These are phyloP conservation scores for Scenedesmus sp. DNA, from an alignment of 163 green algal species.

Conservation along the genomic window DNA sequence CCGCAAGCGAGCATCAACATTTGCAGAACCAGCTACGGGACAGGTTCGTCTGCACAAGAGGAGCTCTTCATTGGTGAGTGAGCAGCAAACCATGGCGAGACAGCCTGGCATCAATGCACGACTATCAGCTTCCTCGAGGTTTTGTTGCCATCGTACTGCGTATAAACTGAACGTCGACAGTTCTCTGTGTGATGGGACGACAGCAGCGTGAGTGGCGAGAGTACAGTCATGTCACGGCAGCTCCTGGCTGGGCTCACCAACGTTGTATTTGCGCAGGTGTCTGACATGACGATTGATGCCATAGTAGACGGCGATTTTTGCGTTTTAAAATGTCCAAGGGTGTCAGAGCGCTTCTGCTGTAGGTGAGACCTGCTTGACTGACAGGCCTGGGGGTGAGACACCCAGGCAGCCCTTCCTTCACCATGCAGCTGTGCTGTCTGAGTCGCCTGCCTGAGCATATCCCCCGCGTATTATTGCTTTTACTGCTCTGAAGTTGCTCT, in stretches of 20 bases:
- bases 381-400: neutral
- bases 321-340: neutral
- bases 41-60: neutral
- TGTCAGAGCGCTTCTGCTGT: neutral
- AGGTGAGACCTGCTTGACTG: neutral
- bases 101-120: neutral
- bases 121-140: neutral
- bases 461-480: neutral
- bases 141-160: neutral
- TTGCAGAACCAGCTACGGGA: neutral
- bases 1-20: neutral
- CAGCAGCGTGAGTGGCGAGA: neutral
- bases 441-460: neutral
- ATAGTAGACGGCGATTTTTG: neutral
- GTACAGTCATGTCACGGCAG: slow-evolving; percentile 12
- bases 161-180: no score
- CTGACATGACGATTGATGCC: neutral
- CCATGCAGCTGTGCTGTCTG: neutral
- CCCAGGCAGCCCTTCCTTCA: neutral
- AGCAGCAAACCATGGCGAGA: neutral
- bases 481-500: neutral
- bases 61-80: neutral
- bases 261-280: neutral
- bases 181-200: no score
- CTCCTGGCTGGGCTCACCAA: neutral